Percentiles rank a stretch among this genome's conserved stretches.
Evolutionary conservation across 176 grass and related monocot genomes (phyloP).

Genomic region (Carex littledalei): DNA sequence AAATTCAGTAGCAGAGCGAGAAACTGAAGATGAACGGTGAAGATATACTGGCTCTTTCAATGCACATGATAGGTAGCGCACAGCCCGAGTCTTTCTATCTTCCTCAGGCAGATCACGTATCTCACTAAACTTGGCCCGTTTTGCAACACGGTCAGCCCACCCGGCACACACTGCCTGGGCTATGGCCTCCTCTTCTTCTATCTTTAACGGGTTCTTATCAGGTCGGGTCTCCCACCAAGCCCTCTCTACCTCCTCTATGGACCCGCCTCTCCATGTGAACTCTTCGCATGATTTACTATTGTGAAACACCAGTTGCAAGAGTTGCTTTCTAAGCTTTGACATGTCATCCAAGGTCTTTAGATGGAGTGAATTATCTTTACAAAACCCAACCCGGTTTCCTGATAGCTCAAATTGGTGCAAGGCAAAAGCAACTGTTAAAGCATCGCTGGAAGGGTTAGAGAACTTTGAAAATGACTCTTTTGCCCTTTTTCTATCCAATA

Average conservation of each 20-base stretch:
- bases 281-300: slow-evolving; percentile 59
- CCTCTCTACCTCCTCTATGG: slow-evolving; percentile 54
- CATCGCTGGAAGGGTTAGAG: slow-evolving; percentile 80
- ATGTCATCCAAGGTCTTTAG: slow-evolving; percentile 97
- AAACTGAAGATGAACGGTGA: slow-evolving; percentile 67
- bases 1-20: slow-evolving; percentile 64
- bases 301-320: slow-evolving; percentile 75
- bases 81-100: slow-evolving; percentile 49
- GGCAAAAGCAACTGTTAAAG: slow-evolving; percentile 67
- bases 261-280: slow-evolving; percentile 71
- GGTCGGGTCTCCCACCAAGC: slow-evolving; percentile 50
- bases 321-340: slow-evolving; percentile 95
- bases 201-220: slow-evolving; percentile 46
- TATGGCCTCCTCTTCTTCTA: slow-evolving; percentile 73
- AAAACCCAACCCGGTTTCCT: slow-evolving; percentile 60
- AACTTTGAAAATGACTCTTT: slow-evolving; percentile 60
- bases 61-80: slow-evolving; percentile 59
- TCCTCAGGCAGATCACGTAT: slow-evolving; percentile 38
- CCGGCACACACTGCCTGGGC: slow-evolving; percentile 79
- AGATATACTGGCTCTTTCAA: slow-evolving; percentile 74
- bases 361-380: slow-evolving; percentile 74
- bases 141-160: slow-evolving; percentile 92
- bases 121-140: slow-evolving; percentile 34
- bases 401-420: slow-evolving; percentile 75
- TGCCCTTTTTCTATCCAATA: slow-evolving; percentile 45